Evolutionary conservation across 148 eudicot species (phyloP), one percentile per base, ranked within the genome.

Genomic region (Rhododendron vialii): DNA sequence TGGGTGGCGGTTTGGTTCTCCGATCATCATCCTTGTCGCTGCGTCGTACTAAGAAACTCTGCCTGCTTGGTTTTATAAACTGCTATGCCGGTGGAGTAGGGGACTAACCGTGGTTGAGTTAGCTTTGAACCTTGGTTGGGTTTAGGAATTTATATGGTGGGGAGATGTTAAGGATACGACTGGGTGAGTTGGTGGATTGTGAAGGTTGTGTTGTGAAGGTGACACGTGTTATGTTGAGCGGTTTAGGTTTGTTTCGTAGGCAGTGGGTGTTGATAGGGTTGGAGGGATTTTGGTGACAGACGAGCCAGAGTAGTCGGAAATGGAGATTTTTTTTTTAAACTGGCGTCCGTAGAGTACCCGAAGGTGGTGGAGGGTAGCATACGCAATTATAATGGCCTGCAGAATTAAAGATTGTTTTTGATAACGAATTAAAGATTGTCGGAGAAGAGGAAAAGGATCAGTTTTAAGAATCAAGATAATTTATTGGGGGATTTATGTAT

Each of bases 101-200:
- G 48, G 15, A 17, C 43, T 85, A 77, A 77, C 86, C 82, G 33
- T 77, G 53, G 86, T 85, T 45, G 69, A 57, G 50, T 75, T 83
- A 4, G 4, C 13, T 20, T 1, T 36, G 15, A 26, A 26, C 55
- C 67, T 24, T 76, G 86, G 86, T 77, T 53, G 59, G 51, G 69
- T 69, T 71, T 24, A 12, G 6, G 28, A 17, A 73, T 73, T 73
- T 59, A 59, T 59, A 10, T 13, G 41, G 5, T 3, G 22, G 76
- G 11, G 76, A 14, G 41, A 33, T 71, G 22, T 71, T 71, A 71
- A 5, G 17, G 38, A 0, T 33, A 71, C 76, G 0, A 0, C 0
- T 0, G 20, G 5, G 26, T 18, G 30, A 14, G 0, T 33, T 15
- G 20, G 76, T 71, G 76, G 17, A 38, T 20, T 18, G 47, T 38